phyloP scores from a whole-genome alignment of 2,329 filamentous ascomycete species.

The Pyrenophora tritici-repentis region DNA sequence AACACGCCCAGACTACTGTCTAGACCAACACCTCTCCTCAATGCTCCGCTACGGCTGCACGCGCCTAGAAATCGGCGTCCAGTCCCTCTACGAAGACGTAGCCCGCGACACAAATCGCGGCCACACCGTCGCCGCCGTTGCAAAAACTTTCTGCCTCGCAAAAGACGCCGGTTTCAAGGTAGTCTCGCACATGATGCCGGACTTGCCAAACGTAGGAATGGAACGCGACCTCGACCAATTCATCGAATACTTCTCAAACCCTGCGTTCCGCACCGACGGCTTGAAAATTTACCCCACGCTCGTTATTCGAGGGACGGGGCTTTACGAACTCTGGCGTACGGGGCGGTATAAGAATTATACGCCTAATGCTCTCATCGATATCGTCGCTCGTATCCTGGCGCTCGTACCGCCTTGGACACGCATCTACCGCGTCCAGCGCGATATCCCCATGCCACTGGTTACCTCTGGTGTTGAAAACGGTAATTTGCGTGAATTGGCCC shows the following conservation, averaged over 20 bases:
- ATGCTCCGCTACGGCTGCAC: slow-evolving; percentile 99
- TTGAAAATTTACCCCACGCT: slow-evolving; percentile 98
- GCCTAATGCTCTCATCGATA: slow-evolving; percentile 91
- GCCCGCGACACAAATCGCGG: slow-evolving; percentile 97
- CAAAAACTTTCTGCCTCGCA: slow-evolving; percentile 94
- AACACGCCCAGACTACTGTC: slow-evolving; percentile 93
- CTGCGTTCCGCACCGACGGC: slow-evolving; percentile 92
- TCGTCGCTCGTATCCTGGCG: slow-evolving; percentile 94
- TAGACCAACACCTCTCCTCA: slow-evolving; percentile 90
- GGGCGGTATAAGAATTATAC: slow-evolving; percentile 99
- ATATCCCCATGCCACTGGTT: slow-evolving; percentile 99
- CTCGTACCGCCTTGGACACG: slow-evolving; percentile 96
- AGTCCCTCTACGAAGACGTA: slow-evolving; percentile 96
- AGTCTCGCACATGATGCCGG: slow-evolving; percentile 99
- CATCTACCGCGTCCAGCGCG: slow-evolving; percentile 96
- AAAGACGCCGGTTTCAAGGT: slow-evolving; percentile 99
- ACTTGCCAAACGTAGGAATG: slow-evolving; percentile 97
- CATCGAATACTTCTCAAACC: slow-evolving; percentile 96
- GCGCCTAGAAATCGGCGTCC: slow-evolving; percentile 89
- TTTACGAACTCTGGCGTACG: slow-evolving; percentile 97
- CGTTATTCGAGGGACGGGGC: slow-evolving; percentile 91
- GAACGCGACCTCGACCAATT: slow-evolving; percentile 97
- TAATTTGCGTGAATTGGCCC: slow-evolving; percentile 87
- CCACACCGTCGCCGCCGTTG: slow-evolving; percentile 92
- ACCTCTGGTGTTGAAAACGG: slow-evolving; percentile 98